phyloP scores from a whole-genome alignment of 1,284 basidiomycete species.

The Hemileia vastatrix region DNA sequence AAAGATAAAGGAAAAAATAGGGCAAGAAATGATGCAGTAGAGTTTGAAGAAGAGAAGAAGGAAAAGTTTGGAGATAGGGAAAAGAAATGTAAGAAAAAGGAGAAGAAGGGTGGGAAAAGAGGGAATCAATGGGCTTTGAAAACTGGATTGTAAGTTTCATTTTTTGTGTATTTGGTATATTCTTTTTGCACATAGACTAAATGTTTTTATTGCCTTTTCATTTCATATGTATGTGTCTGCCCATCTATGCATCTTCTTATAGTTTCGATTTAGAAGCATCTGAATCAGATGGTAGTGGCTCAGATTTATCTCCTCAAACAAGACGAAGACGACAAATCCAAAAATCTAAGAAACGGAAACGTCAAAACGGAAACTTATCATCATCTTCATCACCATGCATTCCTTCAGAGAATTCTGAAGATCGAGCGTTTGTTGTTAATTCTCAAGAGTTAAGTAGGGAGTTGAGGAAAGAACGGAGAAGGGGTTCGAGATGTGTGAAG shows the following conservation, averaged over 20 bases:
- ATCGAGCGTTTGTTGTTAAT: constrained; percentile 10
- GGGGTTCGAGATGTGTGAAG: no score
- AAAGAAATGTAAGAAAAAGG: constrained; percentile 4
- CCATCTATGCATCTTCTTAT: neutral
- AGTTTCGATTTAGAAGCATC: constrained; percentile 21
- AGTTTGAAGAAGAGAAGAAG: neutral
- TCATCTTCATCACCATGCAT: constrained; percentile 6
- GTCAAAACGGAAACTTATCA: neutral
- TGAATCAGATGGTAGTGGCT: constrained; percentile 7
- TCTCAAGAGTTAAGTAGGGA: no score
- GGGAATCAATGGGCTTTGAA: constrained; percentile 22
- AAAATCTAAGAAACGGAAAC: neutral
- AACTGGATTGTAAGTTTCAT: constrained; percentile 10
- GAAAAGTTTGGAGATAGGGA: neutral
- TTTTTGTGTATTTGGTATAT: neutral
- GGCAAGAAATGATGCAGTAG: neutral
- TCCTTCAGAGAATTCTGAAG: constrained; percentile 15
- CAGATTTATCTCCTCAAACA: no score
- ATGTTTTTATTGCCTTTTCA: no score
- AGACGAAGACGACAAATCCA: no score
- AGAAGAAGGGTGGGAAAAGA: constrained; percentile 13
- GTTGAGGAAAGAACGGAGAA: no score
- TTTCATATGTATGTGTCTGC: neutral
- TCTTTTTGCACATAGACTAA: no score
- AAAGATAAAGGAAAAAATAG: neutral